Percentiles rank a stretch among this genome's conserved stretches.
phyloP scores from a whole-genome alignment of 345 rosid genomes.

The Murraya paniculata region DNA sequence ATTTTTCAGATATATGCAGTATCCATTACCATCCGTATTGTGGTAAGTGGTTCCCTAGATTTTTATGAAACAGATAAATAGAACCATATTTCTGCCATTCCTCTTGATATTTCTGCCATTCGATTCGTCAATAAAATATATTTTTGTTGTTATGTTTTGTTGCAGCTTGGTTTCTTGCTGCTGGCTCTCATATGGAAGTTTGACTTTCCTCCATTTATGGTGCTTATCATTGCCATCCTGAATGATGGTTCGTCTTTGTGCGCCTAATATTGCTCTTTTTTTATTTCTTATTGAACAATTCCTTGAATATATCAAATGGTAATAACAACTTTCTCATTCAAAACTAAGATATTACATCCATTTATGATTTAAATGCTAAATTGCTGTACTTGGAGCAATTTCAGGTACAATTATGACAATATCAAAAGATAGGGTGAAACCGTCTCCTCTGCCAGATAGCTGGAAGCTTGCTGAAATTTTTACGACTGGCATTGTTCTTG shows the following conservation, averaged over 20 bases:
- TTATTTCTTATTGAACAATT: background rate
- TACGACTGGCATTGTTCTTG: constrained; percentile 86
- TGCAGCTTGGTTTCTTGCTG: constrained; percentile 97
- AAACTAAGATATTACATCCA: background rate
- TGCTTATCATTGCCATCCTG: constrained; percentile 94
- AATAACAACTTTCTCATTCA: background rate
- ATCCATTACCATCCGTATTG: constrained; percentile 98
- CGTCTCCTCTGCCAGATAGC: constrained; percentile 98
- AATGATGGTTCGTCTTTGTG: constrained; percentile 70
- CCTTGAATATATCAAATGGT: background rate
- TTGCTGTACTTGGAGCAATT: constrained; percentile 17
- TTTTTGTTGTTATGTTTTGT: constrained; percentile 14
- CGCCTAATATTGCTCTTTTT: constrained; percentile 4
- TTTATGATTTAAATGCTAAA: background rate
- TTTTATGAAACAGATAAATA: background rate
- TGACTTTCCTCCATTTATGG: constrained; percentile 99
- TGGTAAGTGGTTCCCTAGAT: constrained; percentile 47
- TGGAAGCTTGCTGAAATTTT: constrained; percentile 97
- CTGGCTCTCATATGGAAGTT: constrained; percentile 95
- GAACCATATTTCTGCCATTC: background rate
- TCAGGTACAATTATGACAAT: constrained; percentile 98
- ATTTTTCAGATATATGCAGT: constrained; percentile 88
- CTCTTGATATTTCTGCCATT: background rate
- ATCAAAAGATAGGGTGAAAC: constrained; percentile 98
- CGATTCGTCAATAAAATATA: background rate